Base-by-base conservation (phyloP, 164 flowering plant genomes). In the Chimonanthus salicifolius region DNA sequence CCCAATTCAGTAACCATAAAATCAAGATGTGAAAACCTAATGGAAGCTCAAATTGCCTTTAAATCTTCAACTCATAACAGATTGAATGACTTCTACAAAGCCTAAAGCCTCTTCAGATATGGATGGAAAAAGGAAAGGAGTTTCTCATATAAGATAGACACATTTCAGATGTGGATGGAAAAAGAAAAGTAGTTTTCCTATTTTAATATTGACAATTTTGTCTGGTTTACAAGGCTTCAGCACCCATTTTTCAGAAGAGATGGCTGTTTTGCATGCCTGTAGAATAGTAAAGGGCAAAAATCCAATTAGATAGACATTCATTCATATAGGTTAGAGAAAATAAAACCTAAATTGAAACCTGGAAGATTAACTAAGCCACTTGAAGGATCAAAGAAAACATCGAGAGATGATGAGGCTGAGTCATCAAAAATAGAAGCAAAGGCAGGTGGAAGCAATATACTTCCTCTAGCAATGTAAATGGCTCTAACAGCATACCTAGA, bases 361-460 rank as follows among this genome's bases (percentile, higher is more conserved):
- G 92, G 97, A 78, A 95, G 82, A 87, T 83, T 88, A 72, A 84
- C 71, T 67, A 80, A 80, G 72, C 89, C 94, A 76, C 79, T 83
- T 47, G 99, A 90, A 68, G 99, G 98, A 81, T 95, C 98, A 83
- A 92, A 95, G 80, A 92, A 95, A 69, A 90, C 86, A 85, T 95
- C 99, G 48, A 95, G 92, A 60, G 98, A 92, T n/a, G 99, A 91
- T 49, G 97, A 95, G 78, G 98, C 90, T 68, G 89, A 80, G 79
- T 95, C 99, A 82, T 95, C 98, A 80, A 95, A 95, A 71, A 95
- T 84, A 64, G n/a, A n/a, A n/a, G 92, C 89, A 85, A 95, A 95
- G 80, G 88, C 86, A 71, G 99, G 99, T 47, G 99, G 99, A 72
- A 95, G 99, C 77, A 92, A 77, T 46, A 86, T 81, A 73, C 99